Percentiles rank a stretch among this genome's conserved stretches.
Conservation (phyloP, 306 rosid species). For the Dryas drummondii region DNA sequence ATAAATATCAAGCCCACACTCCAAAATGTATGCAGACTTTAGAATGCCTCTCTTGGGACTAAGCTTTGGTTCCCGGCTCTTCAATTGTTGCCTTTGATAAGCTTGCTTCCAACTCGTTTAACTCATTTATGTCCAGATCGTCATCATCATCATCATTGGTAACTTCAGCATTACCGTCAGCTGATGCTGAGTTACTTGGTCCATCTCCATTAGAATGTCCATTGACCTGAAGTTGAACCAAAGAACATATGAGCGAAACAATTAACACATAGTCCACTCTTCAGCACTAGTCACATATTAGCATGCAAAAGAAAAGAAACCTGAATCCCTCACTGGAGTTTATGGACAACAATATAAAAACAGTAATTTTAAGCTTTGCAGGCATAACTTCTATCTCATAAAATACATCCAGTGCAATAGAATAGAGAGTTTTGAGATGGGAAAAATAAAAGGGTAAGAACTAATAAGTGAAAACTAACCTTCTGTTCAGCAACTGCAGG, state of each 20-base stretch:
- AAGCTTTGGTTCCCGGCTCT: conserved; percentile 3
- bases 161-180: conserved; percentile 28
- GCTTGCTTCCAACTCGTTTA: conserved; percentile 59
- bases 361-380: not conserved
- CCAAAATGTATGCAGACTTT: not conserved
- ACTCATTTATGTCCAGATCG: conserved; percentile 52
- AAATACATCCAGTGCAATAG: not conserved
- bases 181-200: conserved; percentile 40
- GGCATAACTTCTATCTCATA: not conserved
- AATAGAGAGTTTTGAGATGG: not conserved
- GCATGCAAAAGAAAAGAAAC: not conserved
- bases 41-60: not conserved
- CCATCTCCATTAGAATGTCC: conserved; percentile 1
- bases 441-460: not conserved
- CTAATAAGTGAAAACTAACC: conserved; percentile 31
- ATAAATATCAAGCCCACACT: not conserved
- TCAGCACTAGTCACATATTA: not conserved
- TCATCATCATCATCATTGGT: conserved; percentile 33
- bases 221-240: conserved; percentile 7
- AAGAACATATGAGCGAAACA: not conserved
- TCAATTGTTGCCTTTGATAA: conserved; percentile 46
- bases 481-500: conserved; percentile 41
- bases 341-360: not conserved
- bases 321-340: not conserved
- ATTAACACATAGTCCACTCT: not conserved